Evolutionary conservation across 495 filamentous ascomycete genomes (phyloP).

Genomic region (Aspergillus ellipticus): DNA sequence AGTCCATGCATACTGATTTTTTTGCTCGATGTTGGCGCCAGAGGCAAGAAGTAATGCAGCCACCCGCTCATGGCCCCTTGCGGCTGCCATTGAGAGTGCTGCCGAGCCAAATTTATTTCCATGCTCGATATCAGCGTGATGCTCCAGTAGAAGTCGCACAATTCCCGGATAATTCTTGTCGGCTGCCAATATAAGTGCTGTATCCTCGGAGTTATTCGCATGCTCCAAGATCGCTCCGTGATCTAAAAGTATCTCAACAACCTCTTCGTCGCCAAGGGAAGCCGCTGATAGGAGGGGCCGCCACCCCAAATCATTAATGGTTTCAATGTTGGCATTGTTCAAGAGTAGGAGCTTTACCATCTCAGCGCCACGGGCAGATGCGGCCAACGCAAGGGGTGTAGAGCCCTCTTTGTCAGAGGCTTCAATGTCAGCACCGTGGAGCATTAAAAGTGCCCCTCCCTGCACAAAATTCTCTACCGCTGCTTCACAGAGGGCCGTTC

Average conservation of each 20-base stretch:
- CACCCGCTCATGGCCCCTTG: neutral
- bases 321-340: neutral
- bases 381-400: constrained; percentile 13
- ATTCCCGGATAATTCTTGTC: neutral
- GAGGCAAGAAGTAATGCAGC: neutral
- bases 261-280: neutral
- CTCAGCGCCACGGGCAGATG: constrained; percentile 1
- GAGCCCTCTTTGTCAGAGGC: neutral
- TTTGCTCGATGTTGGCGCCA: neutral
- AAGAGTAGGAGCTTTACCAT: constrained; percentile 8
- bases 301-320: neutral
- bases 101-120: neutral
- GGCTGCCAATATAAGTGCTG: neutral
- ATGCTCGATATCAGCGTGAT: neutral
- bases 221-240: neutral
- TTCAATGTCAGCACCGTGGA: neutral
- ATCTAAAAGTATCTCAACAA: neutral
- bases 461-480: neutral
- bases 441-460: constrained; percentile 1
- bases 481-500: constrained; percentile 7
- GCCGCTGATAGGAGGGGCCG: neutral
- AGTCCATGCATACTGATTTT: neutral
- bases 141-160: neutral
- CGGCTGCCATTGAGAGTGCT: neutral
- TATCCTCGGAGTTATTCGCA: neutral